Conservation (phyloP, 179 eudicot species). For the Spergularia azorica region DNA sequence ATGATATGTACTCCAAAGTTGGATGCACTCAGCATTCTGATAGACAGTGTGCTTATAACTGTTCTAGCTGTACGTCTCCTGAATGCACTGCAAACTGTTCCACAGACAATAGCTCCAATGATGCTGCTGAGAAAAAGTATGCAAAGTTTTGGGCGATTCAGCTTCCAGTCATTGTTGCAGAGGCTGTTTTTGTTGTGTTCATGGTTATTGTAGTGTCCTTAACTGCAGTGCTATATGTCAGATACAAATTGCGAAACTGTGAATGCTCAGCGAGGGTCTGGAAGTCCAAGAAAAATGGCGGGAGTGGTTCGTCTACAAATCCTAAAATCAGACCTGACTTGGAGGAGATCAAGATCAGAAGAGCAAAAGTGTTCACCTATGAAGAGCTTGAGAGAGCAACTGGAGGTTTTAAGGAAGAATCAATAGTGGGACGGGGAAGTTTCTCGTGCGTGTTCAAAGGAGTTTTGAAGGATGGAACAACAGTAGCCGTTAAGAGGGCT, state of each 20-base stretch:
- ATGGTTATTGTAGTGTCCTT: conserved; percentile 51
- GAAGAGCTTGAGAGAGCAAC: conserved; percentile 86
- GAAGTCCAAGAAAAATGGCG: conserved; percentile 37
- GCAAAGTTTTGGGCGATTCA: conserved; percentile 72
- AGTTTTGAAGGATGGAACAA: conserved; percentile 69
- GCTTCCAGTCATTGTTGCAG: conserved; percentile 64
- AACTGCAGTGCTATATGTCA: conserved; percentile 54
- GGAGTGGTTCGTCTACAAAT: conserved; percentile 35
- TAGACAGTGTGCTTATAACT: conserved; percentile 57
- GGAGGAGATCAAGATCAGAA: conserved; percentile 67
- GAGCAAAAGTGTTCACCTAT: conserved; percentile 69
- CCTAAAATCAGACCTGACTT: conserved; percentile 56
- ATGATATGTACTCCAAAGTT: conserved; percentile 50
- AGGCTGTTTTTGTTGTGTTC: conserved; percentile 65
- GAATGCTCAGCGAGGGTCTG: conserved; percentile 46
- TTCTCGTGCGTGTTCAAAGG: conserved; percentile 96
- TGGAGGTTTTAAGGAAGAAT: conserved; percentile 74
- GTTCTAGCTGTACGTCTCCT: conserved; percentile 60
- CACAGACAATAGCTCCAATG: conserved; percentile 11
- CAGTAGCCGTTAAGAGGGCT: conserved; percentile 85
- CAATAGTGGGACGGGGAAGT: conserved; percentile 88
- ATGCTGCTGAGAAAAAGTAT: conserved; percentile 25
- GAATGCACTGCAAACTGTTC: conserved; percentile 65
- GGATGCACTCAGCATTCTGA: conserved; percentile 47
- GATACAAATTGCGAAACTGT: conserved; percentile 68